Evolutionary conservation across 345 rosid species (phyloP).

Genomic region (Cardamine occulta): DNA sequence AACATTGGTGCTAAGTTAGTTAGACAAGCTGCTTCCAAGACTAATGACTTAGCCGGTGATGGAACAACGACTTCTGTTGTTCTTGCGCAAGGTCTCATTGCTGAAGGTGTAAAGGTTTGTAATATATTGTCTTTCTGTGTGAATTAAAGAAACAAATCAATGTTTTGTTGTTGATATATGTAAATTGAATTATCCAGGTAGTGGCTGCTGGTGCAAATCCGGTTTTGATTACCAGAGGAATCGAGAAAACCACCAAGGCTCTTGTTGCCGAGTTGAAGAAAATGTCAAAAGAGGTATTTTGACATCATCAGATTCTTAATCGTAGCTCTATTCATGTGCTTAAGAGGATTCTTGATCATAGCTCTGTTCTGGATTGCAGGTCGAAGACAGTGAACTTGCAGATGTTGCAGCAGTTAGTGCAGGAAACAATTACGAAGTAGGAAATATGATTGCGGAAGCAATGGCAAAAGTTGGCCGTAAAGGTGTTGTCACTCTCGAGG

Average conservation of each 20-base stretch:
- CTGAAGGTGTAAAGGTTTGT: conserved; percentile 95
- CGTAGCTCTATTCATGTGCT: not conserved
- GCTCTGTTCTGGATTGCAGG: conserved; percentile 45
- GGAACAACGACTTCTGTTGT: conserved; percentile 98
- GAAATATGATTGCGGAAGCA: conserved; percentile 95
- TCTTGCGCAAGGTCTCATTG: conserved; percentile 94
- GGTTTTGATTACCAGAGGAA: conserved; percentile 84
- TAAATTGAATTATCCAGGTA: conserved; percentile 50
- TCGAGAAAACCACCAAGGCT: conserved; percentile 85
- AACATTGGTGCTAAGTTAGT: conserved; percentile 95
- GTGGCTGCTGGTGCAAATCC: conserved; percentile 99
- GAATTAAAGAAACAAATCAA: not conserved
- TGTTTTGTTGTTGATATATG: conserved; percentile 8
- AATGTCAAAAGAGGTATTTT: conserved; percentile 79
- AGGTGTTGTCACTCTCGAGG: conserved; percentile 96
- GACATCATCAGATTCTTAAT: not conserved
- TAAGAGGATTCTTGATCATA: not conserved
- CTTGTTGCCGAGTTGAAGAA: conserved; percentile 71
- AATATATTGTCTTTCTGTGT: not conserved
- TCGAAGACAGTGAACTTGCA: conserved; percentile 93
- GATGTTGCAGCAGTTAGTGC: conserved; percentile 99
- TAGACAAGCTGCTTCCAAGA: conserved; percentile 97
- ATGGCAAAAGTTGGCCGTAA: conserved; percentile 86
- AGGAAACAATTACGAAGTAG: conserved; percentile 90
- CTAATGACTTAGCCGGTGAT: conserved; percentile 97